These are phyloP conservation scores for Urostyla sp. DNA, from an alignment of 73 alveolate species.

Conservation along the genomic window DNA sequence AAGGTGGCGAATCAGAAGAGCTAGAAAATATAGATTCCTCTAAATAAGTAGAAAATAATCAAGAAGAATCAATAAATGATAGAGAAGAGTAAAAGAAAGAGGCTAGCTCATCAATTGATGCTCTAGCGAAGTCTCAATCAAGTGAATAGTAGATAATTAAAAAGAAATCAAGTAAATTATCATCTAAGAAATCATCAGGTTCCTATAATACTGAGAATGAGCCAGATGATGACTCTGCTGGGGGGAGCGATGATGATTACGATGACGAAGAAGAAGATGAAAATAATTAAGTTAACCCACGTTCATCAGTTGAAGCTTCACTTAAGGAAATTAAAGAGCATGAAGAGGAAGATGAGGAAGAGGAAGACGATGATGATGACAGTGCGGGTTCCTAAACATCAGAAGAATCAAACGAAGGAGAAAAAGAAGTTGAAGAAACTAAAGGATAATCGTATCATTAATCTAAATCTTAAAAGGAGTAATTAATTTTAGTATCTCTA, in stretches of 20 bases:
- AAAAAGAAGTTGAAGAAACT: no score
- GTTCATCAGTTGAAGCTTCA: not conserved
- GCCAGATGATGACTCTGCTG: no score
- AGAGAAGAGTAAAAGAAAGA: constrained; percentile 2
- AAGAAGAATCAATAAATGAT: not conserved
- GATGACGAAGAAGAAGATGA: not conserved
- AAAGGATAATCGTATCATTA: no score
- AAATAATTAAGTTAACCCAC: not conserved
- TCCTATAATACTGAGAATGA: no score
- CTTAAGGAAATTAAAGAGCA: not conserved
- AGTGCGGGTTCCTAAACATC: not conserved
- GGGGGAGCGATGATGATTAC: no score
- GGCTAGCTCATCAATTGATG: not conserved
- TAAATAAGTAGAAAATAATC: not conserved
- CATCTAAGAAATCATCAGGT: no score
- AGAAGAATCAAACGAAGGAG: not conserved
- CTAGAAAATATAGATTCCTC: not conserved
- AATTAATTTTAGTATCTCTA: not conserved
- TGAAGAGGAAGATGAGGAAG: constrained; percentile 16
- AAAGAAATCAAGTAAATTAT: no score
- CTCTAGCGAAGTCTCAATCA: not conserved
- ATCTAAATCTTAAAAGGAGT: no score
- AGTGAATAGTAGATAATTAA: not conserved
- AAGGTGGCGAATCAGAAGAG: constrained; percentile 5
- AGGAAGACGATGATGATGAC: constrained; percentile 18